These are phyloP conservation scores for Pseudoperonospora humuli DNA, from an alignment of 352 stramenopile species.

Conservation along the genomic window DNA sequence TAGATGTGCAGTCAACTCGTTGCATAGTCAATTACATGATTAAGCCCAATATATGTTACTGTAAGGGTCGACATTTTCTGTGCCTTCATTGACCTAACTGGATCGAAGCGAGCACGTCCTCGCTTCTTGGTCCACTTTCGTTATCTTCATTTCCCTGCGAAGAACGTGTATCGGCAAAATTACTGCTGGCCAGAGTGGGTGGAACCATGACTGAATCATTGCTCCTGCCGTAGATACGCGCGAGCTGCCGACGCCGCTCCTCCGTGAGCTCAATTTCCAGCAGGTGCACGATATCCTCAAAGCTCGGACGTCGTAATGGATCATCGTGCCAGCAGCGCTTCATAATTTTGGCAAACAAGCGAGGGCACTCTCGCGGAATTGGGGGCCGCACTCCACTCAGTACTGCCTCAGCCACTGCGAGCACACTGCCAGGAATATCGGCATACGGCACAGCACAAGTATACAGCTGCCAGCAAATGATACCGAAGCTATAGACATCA, in stretches of 20 bases:
- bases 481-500: conserved; percentile 80
- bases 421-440: conserved; percentile 69
- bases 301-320: conserved; percentile 52
- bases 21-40: too few relatives aligned
- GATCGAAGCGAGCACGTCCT: conserved; percentile 8
- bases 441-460: conserved; percentile 63
- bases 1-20: too few relatives aligned
- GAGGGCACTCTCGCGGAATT: conserved; percentile 53
- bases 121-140: conserved; percentile 5
- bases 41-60: too few relatives aligned
- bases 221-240: conserved; percentile 10
- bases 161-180: conserved; percentile 16
- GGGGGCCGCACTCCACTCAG: conserved; percentile 48
- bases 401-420: conserved; percentile 69
- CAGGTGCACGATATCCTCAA: conserved; percentile 74
- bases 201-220: conserved; percentile 16
- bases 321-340: conserved; percentile 70
- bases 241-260: conserved; percentile 31
- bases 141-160: conserved; percentile 6
- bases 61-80: too few relatives aligned
- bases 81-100: background rate
- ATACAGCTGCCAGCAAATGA: conserved; percentile 81
- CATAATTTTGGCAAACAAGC: conserved; percentile 78
- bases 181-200: conserved; percentile 7
- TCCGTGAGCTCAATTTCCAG: conserved; percentile 63